Evolutionary conservation across 495 filamentous ascomycete genomes (phyloP), one percentile per base, ranked within the genome.

Genomic region (Achaetomiella virescens): DNA sequence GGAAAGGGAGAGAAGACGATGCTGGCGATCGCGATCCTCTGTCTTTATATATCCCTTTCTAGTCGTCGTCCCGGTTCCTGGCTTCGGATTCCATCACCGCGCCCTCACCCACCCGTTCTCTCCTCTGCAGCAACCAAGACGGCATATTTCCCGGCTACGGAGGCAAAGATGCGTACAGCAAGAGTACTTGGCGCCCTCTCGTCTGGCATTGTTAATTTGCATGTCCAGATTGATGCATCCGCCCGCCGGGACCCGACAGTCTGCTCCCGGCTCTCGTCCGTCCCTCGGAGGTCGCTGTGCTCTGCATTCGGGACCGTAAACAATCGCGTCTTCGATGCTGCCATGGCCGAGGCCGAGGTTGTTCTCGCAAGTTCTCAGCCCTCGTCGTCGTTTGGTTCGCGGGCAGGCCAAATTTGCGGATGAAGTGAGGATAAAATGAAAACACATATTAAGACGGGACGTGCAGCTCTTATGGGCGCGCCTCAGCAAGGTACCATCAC

Each of bases 381-480:
- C 7, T 46, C 25, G n/a, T 40, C 27, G 18, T 55, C 35, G 33
- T 66, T 59, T 59, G 58, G 63, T 65, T 58, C 54, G 44, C 46
- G 54, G 44, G 48, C 58, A 57, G 59, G 55, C 52, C 63, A 66
- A 75, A 76, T 75, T 73, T 76, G 62, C 74, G 74, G 73, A 61
- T 75, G 73, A 77, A 77, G 71, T 71, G 64, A 65, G 66, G 68
- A 74, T 77, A 77, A 74, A 77, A 75, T n/a, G n/a, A 70, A 75
- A 65, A 58, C 64, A 65, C 57, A 70, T 67, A 77, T 77, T 76
- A 71, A 72, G 56, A 57, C 51, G 66, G 70, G 62, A 65, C 61
- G 55, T 60, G 57, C 57, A 66, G 55, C 54, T 68, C 64, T 67
- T 69, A 67, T 53, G 54, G 56, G 53, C 40, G 61, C 57, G 61